Evolutionary conservation across 2,329 filamentous ascomycete genomes (phyloP), one percentile per base, ranked within the genome.

Genomic region (Purpureocillium lavendulum): DNA sequence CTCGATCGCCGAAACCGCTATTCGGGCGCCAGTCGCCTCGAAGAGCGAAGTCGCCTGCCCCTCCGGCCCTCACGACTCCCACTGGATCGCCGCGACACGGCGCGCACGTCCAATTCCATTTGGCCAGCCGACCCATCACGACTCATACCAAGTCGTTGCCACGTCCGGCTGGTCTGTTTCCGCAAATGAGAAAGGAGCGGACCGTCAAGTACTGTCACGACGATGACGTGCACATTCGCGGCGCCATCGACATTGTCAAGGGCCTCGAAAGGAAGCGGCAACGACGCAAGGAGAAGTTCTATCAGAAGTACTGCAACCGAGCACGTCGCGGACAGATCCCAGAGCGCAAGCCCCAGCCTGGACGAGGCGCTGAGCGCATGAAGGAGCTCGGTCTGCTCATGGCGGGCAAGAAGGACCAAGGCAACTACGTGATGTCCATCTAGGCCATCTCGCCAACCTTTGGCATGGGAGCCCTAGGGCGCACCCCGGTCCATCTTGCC

Each of bases 161-260:
- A 30, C 81, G 86, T 38, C 81, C 81, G 4, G 79, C 84, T 3
- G 85, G 83, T 49, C 73, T 83, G 45, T 85, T 86, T 58, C 77
- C 70, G 29, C 67, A 72, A 34, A 58, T 67, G 51, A 64, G 70
- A 52, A 61, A 71, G 45, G 52, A 56, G 47, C 61, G 68, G 38
- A 54, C 64, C 39, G 47, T 53, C 42, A 62, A 65, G 42, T 43
- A 48, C 13, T 41, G 46, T 7, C 45, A 53, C 26, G 50, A 57
- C 6, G 54, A 56, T 36, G 73, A 82, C 37, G 66, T 78, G 32
- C 87, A 92, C 47, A 76, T 87, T 9, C 84, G 92, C 46, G 87
- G 88, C n/a, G 89, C 92, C 29, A 94, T 98, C 49, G 92, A 97
- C 61, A 98, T 96, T 45, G 86, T 96, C 62, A 94, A 95, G 61